Conservation (phyloP, 2,329 filamentous ascomycete genomes). For the Scytalidium sp. region DNA sequence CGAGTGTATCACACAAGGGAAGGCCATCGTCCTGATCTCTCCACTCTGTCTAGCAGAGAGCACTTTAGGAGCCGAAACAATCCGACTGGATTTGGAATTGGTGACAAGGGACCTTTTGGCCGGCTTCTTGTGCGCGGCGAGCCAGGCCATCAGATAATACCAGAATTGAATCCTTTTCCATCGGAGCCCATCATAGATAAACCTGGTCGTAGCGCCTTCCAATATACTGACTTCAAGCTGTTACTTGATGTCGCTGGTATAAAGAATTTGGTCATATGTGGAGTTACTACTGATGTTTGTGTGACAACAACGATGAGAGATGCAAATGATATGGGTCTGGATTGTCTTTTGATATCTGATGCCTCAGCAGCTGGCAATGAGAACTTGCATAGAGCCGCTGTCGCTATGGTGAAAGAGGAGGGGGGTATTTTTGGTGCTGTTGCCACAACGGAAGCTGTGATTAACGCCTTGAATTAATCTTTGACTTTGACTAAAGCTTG, state of each 20-base stretch:
- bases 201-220: constrained; percentile 30
- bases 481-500: too few relatives aligned
- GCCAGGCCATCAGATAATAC: constrained; percentile 53
- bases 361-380: constrained; percentile 25
- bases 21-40: constrained; percentile 52
- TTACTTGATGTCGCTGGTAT: constrained; percentile 27
- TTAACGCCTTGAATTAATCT: neutral
- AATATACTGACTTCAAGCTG: constrained; percentile 34
- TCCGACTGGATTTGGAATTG: constrained; percentile 45
- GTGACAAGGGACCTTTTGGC: constrained; percentile 50
- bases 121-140: constrained; percentile 57
- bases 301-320: constrained; percentile 32
- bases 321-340: constrained; percentile 30
- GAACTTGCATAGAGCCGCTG: constrained; percentile 22
- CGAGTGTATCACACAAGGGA: constrained; percentile 49
- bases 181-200: constrained; percentile 31
- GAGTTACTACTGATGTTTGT: constrained; percentile 34
- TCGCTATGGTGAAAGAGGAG: constrained; percentile 28
- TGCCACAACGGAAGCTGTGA: constrained; percentile 10
- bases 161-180: constrained; percentile 30
- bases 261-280: constrained; percentile 29
- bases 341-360: constrained; percentile 29
- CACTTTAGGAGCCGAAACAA: constrained; percentile 50
- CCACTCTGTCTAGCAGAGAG: constrained; percentile 54
- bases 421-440: constrained; percentile 34